A percentile compares a stretch with the other conserved stretches of the same genome.
phyloP scores from a whole-genome alignment of 176 grass and related monocot species.

The Luzula sylvatica region DNA sequence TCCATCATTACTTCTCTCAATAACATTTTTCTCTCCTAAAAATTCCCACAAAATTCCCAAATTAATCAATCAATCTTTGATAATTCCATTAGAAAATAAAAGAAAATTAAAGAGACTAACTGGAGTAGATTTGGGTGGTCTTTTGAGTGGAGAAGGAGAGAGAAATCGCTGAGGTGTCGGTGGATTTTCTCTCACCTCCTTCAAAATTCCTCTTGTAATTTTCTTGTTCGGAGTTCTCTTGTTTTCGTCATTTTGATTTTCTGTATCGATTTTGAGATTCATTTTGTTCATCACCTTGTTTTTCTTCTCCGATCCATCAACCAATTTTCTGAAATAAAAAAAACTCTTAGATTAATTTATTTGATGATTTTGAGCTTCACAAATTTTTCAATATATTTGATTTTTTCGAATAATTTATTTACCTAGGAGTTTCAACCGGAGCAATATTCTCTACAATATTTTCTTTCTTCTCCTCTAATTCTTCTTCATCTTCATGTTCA shows the following conservation, averaged over 20 bases:
- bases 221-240: slow-evolving; percentile 23
- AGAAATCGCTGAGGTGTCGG: slow-evolving; percentile 80
- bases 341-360: not conserved
- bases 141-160: slow-evolving; percentile 69
- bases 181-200: slow-evolving; percentile 68
- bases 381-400: too few relatives aligned
- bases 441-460: slow-evolving; percentile 1
- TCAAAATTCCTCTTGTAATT: slow-evolving; percentile 28
- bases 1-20: slow-evolving; percentile 50
- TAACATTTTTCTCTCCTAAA: slow-evolving; percentile 49
- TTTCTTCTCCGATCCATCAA: slow-evolving; percentile 22
- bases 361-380: not conserved
- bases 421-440: slow-evolving; percentile 15
- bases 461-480: not conserved
- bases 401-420: not conserved
- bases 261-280: slow-evolving; percentile 28
- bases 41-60: slow-evolving; percentile 15
- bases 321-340: not conserved
- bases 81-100: too few relatives aligned
- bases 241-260: slow-evolving; percentile 19
- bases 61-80: too few relatives aligned
- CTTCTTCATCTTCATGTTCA: slow-evolving; percentile 14
- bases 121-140: slow-evolving; percentile 43
- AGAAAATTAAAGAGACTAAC: not conserved
- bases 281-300: slow-evolving; percentile 24